Percentiles rank a stretch among this genome's conserved stretches.
Conservation (phyloP, 495 filamentous ascomycete species). For the Aspergillus indologenus region DNA sequence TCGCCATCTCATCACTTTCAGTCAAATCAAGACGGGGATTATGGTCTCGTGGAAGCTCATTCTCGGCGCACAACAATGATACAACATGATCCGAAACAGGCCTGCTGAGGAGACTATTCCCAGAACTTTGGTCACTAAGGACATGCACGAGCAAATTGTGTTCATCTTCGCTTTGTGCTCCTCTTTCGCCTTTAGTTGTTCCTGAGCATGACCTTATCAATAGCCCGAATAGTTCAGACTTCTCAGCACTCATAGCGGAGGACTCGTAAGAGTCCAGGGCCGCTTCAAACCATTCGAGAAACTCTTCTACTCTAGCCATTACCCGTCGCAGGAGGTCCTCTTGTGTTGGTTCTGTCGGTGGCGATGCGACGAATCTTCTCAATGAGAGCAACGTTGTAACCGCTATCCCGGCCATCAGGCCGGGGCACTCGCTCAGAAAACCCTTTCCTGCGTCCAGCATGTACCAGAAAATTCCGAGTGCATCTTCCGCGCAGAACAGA, state of each 20-base stretch:
- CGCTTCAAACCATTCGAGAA: slow-evolving; percentile 55
- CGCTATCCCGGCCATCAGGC: slow-evolving; percentile 75
- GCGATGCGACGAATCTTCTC: slow-evolving; percentile 63
- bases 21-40: slow-evolving; percentile 53
- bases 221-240: slow-evolving; percentile 55
- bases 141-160: slow-evolving; percentile 71
- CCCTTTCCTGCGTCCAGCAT: slow-evolving; percentile 65
- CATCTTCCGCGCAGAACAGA: slow-evolving; percentile 85
- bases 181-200: slow-evolving; percentile 56
- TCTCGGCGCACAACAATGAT: slow-evolving; percentile 68
- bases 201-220: slow-evolving; percentile 62
- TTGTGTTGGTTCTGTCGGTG: slow-evolving; percentile 68
- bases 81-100: slow-evolving; percentile 68
- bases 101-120: slow-evolving; percentile 60
- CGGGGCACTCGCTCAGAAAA: slow-evolving; percentile 61
- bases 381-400: slow-evolving; percentile 73
- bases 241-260: slow-evolving; percentile 41
- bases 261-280: slow-evolving; percentile 63
- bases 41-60: slow-evolving; percentile 54
- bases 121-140: slow-evolving; percentile 64
- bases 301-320: slow-evolving; percentile 60
- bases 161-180: slow-evolving; percentile 59
- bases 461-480: slow-evolving; percentile 82
- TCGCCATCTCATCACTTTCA: slow-evolving; percentile 57
- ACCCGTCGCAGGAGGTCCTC: slow-evolving; percentile 71